A percentile compares a stretch with the other conserved stretches of the same genome.
Evolutionary conservation across 805 yeast genomes (phyloP).

Genomic region (Metschnikowia koreensis): DNA sequence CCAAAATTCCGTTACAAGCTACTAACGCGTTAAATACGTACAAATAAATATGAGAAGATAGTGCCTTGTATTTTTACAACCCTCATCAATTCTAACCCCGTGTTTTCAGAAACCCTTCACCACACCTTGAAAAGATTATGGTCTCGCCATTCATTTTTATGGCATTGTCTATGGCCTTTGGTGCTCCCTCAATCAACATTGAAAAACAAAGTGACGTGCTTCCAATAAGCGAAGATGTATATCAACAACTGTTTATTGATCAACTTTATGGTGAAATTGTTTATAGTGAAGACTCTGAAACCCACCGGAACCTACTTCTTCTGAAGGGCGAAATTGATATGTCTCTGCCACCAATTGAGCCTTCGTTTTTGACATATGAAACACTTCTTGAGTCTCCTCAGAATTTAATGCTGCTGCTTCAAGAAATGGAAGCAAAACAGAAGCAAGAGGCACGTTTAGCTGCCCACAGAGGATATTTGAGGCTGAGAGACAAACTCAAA

Average conservation of each 20-base stretch:
- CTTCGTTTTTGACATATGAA: neutral
- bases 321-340: neutral
- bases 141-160: neutral
- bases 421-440: slow-evolving; percentile 3
- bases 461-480: slow-evolving; percentile 17
- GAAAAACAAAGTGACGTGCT: neutral
- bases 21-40: too few relatives aligned
- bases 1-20: neutral
- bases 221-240: neutral
- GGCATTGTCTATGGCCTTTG: neutral
- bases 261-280: slow-evolving; percentile 18
- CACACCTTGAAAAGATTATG: too few relatives aligned
- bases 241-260: slow-evolving; percentile 13
- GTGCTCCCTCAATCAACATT: neutral
- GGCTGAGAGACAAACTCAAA: slow-evolving; percentile 21
- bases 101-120: too few relatives aligned
- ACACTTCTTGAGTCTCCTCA: slow-evolving; percentile 1
- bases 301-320: slow-evolving; percentile 5
- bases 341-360: neutral
- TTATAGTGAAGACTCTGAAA: slow-evolving; percentile 4
- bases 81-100: too few relatives aligned
- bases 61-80: too few relatives aligned
- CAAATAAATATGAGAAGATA: too few relatives aligned
- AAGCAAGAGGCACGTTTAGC: slow-evolving; percentile 2
- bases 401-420: slow-evolving; percentile 2